Evolutionary conservation across 2,329 filamentous ascomycete genomes (phyloP), one percentile per base, ranked within the genome.

Genomic region (Macrophomina tecta): DNA sequence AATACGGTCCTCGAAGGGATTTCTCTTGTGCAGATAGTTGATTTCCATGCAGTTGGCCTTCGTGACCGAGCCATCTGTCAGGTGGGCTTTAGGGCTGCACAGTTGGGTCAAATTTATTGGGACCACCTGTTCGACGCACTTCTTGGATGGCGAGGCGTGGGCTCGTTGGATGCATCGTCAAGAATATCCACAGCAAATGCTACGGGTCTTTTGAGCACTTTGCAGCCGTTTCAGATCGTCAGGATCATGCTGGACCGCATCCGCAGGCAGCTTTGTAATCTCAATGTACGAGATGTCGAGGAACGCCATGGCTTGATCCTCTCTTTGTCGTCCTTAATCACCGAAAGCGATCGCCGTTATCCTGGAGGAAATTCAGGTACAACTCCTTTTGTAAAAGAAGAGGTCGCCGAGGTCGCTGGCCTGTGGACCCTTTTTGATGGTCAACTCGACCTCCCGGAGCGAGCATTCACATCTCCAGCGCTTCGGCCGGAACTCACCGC

Each of bases 21-120:
- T 66, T 80, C 88, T 49, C 84, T 98, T 1, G 93, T 98, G 0
- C 95, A 98, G 75, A 86, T 87, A 1, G 92, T 98, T 1, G 95
- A 99, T 75, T 99, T 97, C 74, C 93, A 97, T 76, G 88, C 92
- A 45, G 93, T 99, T 23, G 94, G 95, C 2, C 85, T 96, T n/a
- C 87, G 94, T 30, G 90, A 91, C 16, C 87, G 92, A 70, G 94
- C 94, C 3, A 90, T 97, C 72, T 85, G 89, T 48, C 87, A 94
- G 55, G 92, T 98, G 11, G 89, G 92, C 0, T 81, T 88, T 12
- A 85, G 85, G 45, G 90, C 91, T 0, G 87, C 91, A 0, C 82
- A 80, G n/a, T 80, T 98, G 5, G 87, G 89, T 36, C 72, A 75
- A 8, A 74, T 82, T 1, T 92, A 91, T 69, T 92, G 92, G 76